Evolutionary conservation across 768 basidiomycete species (phyloP).

Genomic region (Bullera alba): DNA sequence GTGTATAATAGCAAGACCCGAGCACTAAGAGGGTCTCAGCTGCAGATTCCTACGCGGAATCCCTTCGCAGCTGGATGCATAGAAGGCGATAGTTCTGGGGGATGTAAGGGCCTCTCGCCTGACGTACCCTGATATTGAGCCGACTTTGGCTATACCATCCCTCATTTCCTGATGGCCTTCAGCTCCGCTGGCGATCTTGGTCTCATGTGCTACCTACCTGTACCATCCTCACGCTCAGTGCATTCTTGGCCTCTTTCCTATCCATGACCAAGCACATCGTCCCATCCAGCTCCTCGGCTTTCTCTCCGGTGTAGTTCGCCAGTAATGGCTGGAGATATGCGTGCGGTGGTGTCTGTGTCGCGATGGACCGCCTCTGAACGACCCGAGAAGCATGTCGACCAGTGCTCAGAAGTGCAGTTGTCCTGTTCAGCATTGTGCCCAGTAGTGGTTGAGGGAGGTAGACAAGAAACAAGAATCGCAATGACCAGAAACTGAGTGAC

Average conservation of each 20-base stretch:
- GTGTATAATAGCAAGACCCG: constrained; percentile 80
- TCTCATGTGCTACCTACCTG: constrained; percentile 49
- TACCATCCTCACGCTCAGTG: constrained; percentile 68
- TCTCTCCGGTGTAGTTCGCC: not conserved
- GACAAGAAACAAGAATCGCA: no score
- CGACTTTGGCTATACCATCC: constrained; percentile 57
- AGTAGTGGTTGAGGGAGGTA: no score
- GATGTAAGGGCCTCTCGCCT: not conserved
- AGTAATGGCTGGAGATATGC: not conserved
- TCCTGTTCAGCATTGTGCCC: no score
- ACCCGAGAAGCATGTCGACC: no score
- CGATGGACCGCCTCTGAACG: no score
- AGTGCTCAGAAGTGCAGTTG: not conserved
- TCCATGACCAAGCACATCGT: constrained; percentile 71
- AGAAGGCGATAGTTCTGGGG: not conserved
- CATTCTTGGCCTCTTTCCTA: constrained; percentile 76
- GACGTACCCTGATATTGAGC: constrained; percentile 33
- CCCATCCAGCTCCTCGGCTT: constrained; percentile 50
- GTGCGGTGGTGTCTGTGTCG: not conserved
- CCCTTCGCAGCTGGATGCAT: not conserved
- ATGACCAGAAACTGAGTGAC: no score
- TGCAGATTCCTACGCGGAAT: not conserved
- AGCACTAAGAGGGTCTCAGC: constrained; percentile 50
- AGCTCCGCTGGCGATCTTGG: constrained; percentile 4
- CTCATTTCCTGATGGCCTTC: constrained; percentile 60